Percentiles rank a stretch among this genome's conserved stretches.
These are phyloP conservation scores for Bruguiera hainesii DNA, from an alignment of 441 rosid genomes.

Conservation along the genomic window DNA sequence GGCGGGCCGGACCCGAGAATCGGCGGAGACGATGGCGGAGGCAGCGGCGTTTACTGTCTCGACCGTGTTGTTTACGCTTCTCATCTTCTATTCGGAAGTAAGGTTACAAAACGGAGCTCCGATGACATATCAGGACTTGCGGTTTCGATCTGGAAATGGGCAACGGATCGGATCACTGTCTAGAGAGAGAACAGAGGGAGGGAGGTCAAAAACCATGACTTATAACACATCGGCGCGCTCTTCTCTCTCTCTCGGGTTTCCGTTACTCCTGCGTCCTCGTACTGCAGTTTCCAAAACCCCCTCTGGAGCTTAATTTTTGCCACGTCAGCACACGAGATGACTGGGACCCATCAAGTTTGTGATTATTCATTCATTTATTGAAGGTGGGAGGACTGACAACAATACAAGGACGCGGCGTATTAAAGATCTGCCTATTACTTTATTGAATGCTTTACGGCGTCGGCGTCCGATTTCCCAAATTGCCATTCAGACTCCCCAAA, in stretches of 20 bases:
- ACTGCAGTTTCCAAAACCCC: conserved; percentile 30
- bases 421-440: no score
- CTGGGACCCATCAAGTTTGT: conserved; percentile 11
- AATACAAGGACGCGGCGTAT: no score
- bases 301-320: conserved; percentile 24
- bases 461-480: no score
- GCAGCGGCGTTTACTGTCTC: conserved; percentile 97
- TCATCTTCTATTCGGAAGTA: conserved; percentile 36
- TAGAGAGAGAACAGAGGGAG: conserved; percentile 7
- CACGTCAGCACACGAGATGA: conserved; percentile 25
- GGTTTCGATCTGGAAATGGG: conserved; percentile 20
- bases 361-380: no score
- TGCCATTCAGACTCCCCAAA: background rate
- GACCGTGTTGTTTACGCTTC: conserved; percentile 53
- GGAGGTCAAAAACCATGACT: background rate
- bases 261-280: conserved; percentile 34
- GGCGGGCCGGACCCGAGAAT: conserved; percentile 74
- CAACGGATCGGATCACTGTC: no score
- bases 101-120: background rate
- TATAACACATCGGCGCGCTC: background rate
- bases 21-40: conserved; percentile 86
- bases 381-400: background rate
- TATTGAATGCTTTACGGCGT: no score
- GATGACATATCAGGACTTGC: conserved; percentile 28
- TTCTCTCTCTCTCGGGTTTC: conserved; percentile 14